Conservation (phyloP, 345 rosid genomes). For the Arabis alpina region DNA sequence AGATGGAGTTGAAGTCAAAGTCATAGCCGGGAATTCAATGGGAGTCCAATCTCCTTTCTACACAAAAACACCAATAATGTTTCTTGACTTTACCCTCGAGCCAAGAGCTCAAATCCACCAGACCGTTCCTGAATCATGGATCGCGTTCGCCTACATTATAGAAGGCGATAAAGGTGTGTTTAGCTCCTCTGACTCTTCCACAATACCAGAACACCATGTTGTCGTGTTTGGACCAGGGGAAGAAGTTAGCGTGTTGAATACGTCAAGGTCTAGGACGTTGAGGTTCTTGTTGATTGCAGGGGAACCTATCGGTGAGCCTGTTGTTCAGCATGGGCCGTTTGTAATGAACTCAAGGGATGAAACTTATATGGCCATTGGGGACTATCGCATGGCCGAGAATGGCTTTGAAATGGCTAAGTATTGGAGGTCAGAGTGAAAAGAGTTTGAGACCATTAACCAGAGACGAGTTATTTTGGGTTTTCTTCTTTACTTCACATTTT, state of each 20-base stretch:
- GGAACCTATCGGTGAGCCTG: conserved; percentile 74
- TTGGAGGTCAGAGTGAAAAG: conserved; percentile 46
- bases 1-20: conserved; percentile 65
- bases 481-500: background rate
- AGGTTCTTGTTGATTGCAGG: conserved; percentile 75
- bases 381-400: conserved; percentile 61
- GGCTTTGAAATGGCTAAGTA: conserved; percentile 79
- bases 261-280: conserved; percentile 48
- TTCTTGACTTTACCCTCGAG: conserved; percentile 67
- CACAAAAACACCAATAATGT: conserved; percentile 83
- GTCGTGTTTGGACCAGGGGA: conserved; percentile 69
- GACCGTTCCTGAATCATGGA: conserved; percentile 74
- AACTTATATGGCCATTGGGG: conserved; percentile 73
- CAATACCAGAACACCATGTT: conserved; percentile 52
- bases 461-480: background rate
- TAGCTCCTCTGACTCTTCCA: conserved; percentile 46
- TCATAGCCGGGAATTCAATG: conserved; percentile 90
- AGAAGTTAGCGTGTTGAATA: conserved; percentile 65
- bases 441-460: conserved; percentile 25
- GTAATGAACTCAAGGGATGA: conserved; percentile 88
- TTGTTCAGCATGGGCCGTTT: conserved; percentile 80
- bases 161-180: conserved; percentile 73
- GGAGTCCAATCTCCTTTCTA: conserved; percentile 71
- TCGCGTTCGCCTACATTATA: conserved; percentile 60
- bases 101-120: conserved; percentile 64